Evolutionary conservation across 176 grass and related monocot genomes (phyloP).

Genomic region (Rhipidocladum racemiflorum): DNA sequence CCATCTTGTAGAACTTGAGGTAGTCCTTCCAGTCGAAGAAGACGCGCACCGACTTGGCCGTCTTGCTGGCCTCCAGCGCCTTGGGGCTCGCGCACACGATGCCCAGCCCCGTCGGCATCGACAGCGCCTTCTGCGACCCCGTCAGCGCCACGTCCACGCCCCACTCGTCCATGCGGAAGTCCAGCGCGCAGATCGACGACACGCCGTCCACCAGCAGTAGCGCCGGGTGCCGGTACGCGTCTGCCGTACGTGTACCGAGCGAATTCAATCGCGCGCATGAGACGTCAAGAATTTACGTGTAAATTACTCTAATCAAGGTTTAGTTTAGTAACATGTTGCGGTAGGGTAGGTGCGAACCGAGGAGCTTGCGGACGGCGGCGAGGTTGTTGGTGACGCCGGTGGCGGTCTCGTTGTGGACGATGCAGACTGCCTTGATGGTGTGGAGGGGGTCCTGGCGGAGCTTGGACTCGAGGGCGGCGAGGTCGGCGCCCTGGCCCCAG

Average conservation of each 20-base stretch:
- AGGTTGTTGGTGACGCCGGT: slow-evolving; percentile 96
- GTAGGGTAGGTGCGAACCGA: slow-evolving; percentile 36
- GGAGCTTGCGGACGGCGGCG: slow-evolving; percentile 56
- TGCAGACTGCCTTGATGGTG: slow-evolving; percentile 90
- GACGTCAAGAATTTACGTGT: background rate
- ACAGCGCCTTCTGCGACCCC: slow-evolving; percentile 91
- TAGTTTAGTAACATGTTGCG: too few species aligned
- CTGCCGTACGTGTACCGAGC: slow-evolving; percentile 18
- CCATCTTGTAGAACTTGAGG: slow-evolving; percentile 75
- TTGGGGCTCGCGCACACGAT: slow-evolving; percentile 82
- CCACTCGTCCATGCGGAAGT: slow-evolving; percentile 98
- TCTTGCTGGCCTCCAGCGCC: slow-evolving; percentile 73
- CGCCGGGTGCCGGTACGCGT: slow-evolving; percentile 68
- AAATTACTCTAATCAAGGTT: too few species aligned
- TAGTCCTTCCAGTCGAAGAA: slow-evolving; percentile 99
- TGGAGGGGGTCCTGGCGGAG: slow-evolving; percentile 45
- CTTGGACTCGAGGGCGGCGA: slow-evolving; percentile 56
- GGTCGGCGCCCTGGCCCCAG: slow-evolving; percentile 80
- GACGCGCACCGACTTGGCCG: slow-evolving; percentile 79
- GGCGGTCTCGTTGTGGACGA: slow-evolving; percentile 99
- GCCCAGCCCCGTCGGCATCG: slow-evolving; percentile 91
- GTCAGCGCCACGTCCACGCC: slow-evolving; percentile 96
- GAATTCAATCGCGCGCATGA: background rate
- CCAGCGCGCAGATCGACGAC: slow-evolving; percentile 88
- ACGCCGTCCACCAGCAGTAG: slow-evolving; percentile 86